Percentiles rank a stretch among this genome's conserved stretches.
These are phyloP conservation scores for Solanum hybrid DNA, from an alignment of 305 asterid species.

Conservation along the genomic window DNA sequence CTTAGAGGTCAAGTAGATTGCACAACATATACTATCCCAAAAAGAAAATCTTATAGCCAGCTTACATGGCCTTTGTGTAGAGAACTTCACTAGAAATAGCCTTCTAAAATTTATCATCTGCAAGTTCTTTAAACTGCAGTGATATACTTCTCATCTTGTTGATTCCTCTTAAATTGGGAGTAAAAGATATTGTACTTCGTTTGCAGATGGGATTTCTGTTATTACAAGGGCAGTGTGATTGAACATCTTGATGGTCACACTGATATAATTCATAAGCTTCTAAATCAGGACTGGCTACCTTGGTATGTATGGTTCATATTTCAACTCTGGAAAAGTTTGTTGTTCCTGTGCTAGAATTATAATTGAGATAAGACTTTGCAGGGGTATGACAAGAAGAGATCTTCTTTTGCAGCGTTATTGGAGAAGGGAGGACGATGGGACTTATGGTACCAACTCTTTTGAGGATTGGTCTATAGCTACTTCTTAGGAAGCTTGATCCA, in stretches of 20 bases:
- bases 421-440: slow-evolving; percentile 99
- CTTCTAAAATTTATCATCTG: not conserved
- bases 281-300: slow-evolving; percentile 77
- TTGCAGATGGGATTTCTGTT: slow-evolving; percentile 97
- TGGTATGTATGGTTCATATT: slow-evolving; percentile 58
- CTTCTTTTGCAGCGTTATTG: slow-evolving; percentile 87
- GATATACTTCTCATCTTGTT: not conserved
- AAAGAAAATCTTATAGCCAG: not conserved
- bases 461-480: not conserved
- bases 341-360: not conserved
- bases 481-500: not conserved
- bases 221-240: slow-evolving; percentile 73
- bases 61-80: not conserved
- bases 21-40: not conserved
- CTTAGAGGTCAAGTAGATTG: not conserved
- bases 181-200: not conserved
- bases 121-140: not conserved
- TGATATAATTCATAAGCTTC: slow-evolving; percentile 83
- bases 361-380: slow-evolving; percentile 21
- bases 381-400: slow-evolving; percentile 96
- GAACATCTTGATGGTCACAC: slow-evolving; percentile 98
- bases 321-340: slow-evolving; percentile 5
- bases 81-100: not conserved
- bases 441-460: slow-evolving; percentile 56
- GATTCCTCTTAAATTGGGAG: not conserved